Percentiles rank a stretch among this genome's conserved stretches.
Evolutionary conservation across 192 early-diverging fungal species (phyloP).

Genomic region (Tieghemiomyces parasiticus): DNA sequence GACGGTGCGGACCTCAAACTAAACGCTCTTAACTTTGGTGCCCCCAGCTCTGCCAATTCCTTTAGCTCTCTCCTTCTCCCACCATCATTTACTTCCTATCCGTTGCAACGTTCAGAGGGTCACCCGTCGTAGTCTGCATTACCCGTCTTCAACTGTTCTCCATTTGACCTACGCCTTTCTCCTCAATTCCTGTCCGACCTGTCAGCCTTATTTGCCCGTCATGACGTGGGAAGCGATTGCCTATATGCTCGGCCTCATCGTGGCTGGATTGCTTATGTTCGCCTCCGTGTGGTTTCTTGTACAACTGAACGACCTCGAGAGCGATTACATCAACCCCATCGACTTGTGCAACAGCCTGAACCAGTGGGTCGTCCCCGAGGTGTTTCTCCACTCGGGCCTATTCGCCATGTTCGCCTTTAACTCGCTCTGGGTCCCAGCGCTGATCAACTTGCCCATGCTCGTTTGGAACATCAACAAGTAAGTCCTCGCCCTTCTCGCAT

Average conservation of each 20-base stretch:
- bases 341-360: slow-evolving; percentile 95
- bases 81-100: not conserved
- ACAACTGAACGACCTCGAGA: slow-evolving; percentile 75
- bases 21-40: no score
- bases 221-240: slow-evolving; percentile 52
- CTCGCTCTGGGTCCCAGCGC: slow-evolving; percentile 73
- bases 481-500: slow-evolving; percentile 8
- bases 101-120: not conserved
- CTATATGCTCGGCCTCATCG: slow-evolving; percentile 85
- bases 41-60: no score
- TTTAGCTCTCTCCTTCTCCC: not conserved
- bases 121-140: not conserved
- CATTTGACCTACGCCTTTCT: no score
- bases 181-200: no score
- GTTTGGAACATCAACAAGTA: slow-evolving; percentile 83
- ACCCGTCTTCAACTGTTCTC: not conserved
- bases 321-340: slow-evolving; percentile 99
- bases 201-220: no score
- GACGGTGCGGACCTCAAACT: no score
- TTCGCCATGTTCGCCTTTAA: slow-evolving; percentile 68
- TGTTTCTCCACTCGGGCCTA: slow-evolving; percentile 67
- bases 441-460: slow-evolving; percentile 75
- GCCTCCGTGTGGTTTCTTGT: slow-evolving; percentile 90
- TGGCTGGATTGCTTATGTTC: slow-evolving; percentile 85
- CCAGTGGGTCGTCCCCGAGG: slow-evolving; percentile 94